These are phyloP conservation scores for Naganishia sp. DNA, from an alignment of 1,284 basidiomycete species.

Conservation along the genomic window DNA sequence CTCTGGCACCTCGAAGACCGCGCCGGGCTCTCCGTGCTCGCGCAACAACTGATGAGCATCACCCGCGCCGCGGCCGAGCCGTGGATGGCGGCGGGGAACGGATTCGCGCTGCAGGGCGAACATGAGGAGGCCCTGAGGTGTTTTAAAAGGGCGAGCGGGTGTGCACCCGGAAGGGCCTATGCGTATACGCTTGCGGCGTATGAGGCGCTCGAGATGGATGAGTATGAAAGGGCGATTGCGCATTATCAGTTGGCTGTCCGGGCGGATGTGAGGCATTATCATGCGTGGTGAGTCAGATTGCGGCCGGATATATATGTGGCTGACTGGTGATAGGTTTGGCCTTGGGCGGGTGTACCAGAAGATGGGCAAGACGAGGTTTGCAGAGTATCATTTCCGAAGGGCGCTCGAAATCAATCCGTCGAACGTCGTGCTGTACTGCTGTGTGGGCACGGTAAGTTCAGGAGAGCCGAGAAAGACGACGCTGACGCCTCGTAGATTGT, in stretches of 20 bases:
- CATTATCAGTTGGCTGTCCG: conserved; percentile 87
- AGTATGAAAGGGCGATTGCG: conserved; percentile 80
- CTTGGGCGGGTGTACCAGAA: conserved; percentile 89
- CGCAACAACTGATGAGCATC: conserved; percentile 82
- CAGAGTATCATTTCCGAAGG: conserved; percentile 90
- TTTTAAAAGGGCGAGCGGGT: conserved; percentile 80
- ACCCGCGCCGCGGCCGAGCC: conserved; percentile 77
- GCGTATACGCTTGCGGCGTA: conserved; percentile 92
- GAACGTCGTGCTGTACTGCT: conserved; percentile 85
- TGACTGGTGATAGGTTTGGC: conserved; percentile 72
- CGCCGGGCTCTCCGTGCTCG: conserved; percentile 79
- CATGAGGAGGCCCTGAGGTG: conserved; percentile 85
- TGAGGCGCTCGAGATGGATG: conserved; percentile 84
- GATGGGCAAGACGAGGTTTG: conserved; percentile 82
- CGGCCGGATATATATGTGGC: conserved; percentile 15
- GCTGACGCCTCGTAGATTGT: conserved; percentile 62
- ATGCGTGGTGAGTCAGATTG: conserved; percentile 72
- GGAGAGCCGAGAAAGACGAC: conserved; percentile 27
- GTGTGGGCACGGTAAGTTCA: conserved; percentile 78
- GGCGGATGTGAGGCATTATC: conserved; percentile 85
- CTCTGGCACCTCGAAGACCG: conserved; percentile 85
- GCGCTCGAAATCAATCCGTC: conserved; percentile 85
- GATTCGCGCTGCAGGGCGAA: conserved; percentile 88
- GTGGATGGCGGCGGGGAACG: conserved; percentile 92
- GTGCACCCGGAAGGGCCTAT: conserved; percentile 82